Base-by-base conservation (phyloP, 1,139 yeast genomes). In the Scheffersomyces quercinus region DNA sequence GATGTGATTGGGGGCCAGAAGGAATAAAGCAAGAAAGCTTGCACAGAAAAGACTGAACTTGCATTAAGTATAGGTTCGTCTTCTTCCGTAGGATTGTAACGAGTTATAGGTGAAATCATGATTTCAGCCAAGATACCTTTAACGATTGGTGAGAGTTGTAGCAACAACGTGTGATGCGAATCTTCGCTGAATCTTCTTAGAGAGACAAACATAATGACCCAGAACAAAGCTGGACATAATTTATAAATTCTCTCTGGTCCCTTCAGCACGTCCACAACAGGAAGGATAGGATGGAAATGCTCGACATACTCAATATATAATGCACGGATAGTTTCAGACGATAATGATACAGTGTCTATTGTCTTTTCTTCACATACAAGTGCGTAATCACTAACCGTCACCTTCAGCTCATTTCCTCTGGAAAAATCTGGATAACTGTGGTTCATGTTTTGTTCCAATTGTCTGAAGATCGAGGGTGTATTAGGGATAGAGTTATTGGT, bases 1-100 rank as follows among this genome's bases (percentile, higher is more conserved):
- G 97, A 89, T 0, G 97, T 88, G 38, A 91, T 76, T 2, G 97
- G 96, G 0, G 98, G 98, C 98, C 98, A 93, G 62, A 85, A 83
- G 1, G 97, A 85, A 62, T 88, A 89, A 5, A 93, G 70, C 29
- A 93, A 67, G 51, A 91, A 85, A 0, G 97, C 97, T 62, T 93
- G 99, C 1, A 91, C 97, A 0, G 96, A 87, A 59, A 85, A 91
- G 0, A 91, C 97, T n/a, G 96, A 86, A 11, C 96, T 88, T 1
- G 89, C 95, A 56, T 91, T 91, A 56, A 88, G 72, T 10, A 87
- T 79, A 1, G 96, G 95, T 52, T 85, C 86, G 51, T 87, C 89
- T 46, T 78, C 81, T 52, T 82, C 88, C 8, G 81, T 73, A 0
- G 95, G 93, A 24, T 84, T 81, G 58, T 85, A 88, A 49, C 96